Evolutionary conservation across 331 rosid genomes (phyloP), one percentile per base, ranked within the genome.

Genomic region (Quercus tomentella): DNA sequence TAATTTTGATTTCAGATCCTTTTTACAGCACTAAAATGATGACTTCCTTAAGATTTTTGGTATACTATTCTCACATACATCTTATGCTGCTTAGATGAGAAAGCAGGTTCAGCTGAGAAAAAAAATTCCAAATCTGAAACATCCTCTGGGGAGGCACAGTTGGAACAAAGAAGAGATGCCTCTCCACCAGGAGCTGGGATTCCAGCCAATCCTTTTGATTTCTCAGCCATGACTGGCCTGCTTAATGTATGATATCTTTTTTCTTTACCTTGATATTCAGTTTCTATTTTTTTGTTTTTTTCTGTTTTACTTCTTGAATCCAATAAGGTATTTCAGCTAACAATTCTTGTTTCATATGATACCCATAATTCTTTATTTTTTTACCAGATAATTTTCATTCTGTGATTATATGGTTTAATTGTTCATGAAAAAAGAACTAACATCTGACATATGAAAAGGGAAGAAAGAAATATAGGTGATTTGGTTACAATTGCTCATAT

Each of bases 141-240:
- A 33, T 78, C 92, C 12, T 83, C 98, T 75, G 87, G 80, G 74
- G 94, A 87, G 77, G 73, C 84, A 49, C 90, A 78, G 69, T 58
- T 91, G 1, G 90, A 82, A 77, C 87, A 76, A 49, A 63, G 74
- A 76, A 81, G 83, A 61, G 63, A 87, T 18, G 2, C 80, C 75
- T 22, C 94, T 82, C 79, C 82, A 57, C 81, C 90, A 20, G 88
- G 85, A 73, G 28, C 88, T 70, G 94, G 90, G 35, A 57, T 88
- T 74, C 86, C 93, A 33, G 45, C 84, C 62, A 91, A 90, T 81
- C 96, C 98, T 75, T 96, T 96, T 82, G 99, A 96, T 91, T 96
- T 96, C 82, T 93, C 98, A 21, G 93, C 90, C 23, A 96, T 96
- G 98, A 76, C 82, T 79, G 97, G 97, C 81, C 87, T 96, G 82